Conservation (phyloP, 2,329 filamentous ascomycete genomes). For the Simplicillium sp. region DNA sequence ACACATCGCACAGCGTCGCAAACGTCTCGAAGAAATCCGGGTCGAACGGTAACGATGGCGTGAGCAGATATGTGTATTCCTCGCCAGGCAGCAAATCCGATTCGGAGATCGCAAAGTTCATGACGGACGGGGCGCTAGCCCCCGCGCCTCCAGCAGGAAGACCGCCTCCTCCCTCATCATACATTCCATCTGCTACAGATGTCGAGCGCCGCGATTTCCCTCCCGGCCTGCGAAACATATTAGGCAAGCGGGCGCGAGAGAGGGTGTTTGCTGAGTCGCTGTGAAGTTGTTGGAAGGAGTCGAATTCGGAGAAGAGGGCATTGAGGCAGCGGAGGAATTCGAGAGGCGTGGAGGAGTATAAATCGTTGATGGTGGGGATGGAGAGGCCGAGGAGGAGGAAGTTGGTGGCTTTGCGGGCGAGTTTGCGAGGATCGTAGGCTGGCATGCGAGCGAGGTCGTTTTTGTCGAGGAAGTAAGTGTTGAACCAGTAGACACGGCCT, state of each 20-base stretch:
- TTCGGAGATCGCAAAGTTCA: slow-evolving; percentile 49
- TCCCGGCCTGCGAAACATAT: slow-evolving; percentile 67
- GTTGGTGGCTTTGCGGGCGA: slow-evolving; percentile 84
- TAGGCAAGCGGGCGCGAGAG: slow-evolving; percentile 68
- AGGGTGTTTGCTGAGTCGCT: slow-evolving; percentile 65
- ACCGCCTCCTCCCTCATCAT: slow-evolving; percentile 18
- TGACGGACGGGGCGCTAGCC: slow-evolving; percentile 32
- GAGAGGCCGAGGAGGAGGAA: slow-evolving; percentile 89
- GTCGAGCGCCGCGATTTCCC: slow-evolving; percentile 48
- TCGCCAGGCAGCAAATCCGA: slow-evolving; percentile 68
- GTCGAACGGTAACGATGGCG: slow-evolving; percentile 88
- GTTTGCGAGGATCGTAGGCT: slow-evolving; percentile 75
- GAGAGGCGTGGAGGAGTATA: slow-evolving; percentile 67
- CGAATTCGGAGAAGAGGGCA: slow-evolving; percentile 80
- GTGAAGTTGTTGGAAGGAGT: slow-evolving; percentile 83
- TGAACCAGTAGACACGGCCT: slow-evolving; percentile 95
- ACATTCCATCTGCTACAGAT: slow-evolving; percentile 31
- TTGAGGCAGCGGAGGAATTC: slow-evolving; percentile 87
- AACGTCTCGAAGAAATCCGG: slow-evolving; percentile 97
- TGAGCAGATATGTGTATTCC: slow-evolving; percentile 80
- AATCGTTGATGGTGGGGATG: slow-evolving; percentile 79
- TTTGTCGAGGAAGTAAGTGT: slow-evolving; percentile 86
- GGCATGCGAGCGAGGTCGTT: slow-evolving; percentile 71
- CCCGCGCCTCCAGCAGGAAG: slow-evolving; percentile 15
- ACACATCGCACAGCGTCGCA: slow-evolving; percentile 85